These are phyloP conservation scores for Colletotrichum abscissum DNA, from an alignment of 2,329 filamentous ascomycete genomes.

Conservation along the genomic window DNA sequence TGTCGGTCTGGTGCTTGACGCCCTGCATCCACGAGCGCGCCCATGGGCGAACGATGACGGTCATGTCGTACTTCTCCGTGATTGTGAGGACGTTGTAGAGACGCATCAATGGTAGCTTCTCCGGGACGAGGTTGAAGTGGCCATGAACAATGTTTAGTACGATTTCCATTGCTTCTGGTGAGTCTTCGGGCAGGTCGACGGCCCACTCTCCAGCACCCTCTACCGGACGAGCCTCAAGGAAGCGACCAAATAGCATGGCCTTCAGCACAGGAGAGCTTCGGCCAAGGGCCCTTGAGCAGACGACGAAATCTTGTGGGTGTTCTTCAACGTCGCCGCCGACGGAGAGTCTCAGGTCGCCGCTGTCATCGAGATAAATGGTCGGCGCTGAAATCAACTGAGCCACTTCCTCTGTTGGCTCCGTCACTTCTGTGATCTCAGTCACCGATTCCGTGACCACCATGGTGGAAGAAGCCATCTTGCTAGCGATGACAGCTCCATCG, in stretches of 20 bases:
- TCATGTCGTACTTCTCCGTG: constrained; percentile 42
- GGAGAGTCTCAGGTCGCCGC: constrained; percentile 18
- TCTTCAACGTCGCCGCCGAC: constrained; percentile 22
- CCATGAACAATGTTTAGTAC: constrained; percentile 46
- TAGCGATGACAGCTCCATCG: not conserved
- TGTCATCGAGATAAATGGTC: constrained; percentile 24
- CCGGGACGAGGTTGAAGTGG: constrained; percentile 40
- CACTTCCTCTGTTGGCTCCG: not conserved
- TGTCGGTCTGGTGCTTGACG: constrained; percentile 5
- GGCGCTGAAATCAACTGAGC: constrained; percentile 7
- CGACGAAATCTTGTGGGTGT: constrained; percentile 36
- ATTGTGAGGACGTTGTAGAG: constrained; percentile 40
- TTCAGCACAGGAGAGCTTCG: constrained; percentile 41
- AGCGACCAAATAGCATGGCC: constrained; percentile 40
- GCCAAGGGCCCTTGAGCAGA: constrained; percentile 40
- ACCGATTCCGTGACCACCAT: constrained; percentile 19
- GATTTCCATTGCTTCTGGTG: constrained; percentile 42
- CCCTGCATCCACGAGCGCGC: constrained; percentile 34
- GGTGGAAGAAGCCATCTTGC: constrained; percentile 20
- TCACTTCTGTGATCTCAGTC: not conserved
- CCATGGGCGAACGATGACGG: constrained; percentile 39
- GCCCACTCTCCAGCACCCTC: constrained; percentile 37
- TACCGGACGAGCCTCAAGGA: constrained; percentile 37
- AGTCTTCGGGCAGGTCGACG: constrained; percentile 44
- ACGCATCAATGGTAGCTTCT: constrained; percentile 9